Conservation (phyloP, 495 filamentous ascomycete species). For the Neurospora sp. region DNA sequence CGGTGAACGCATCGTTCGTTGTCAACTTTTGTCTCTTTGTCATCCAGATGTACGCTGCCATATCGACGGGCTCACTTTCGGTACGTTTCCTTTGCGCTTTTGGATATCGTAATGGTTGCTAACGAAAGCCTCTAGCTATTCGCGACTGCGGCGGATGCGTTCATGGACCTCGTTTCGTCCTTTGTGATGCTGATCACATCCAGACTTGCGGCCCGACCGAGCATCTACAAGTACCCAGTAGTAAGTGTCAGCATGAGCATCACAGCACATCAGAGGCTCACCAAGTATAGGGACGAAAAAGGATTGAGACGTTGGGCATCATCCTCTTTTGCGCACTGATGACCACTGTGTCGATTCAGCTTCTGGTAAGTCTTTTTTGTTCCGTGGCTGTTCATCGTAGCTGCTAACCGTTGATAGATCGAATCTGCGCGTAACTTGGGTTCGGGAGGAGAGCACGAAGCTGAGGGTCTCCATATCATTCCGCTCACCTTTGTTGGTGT, state of each 20-base stretch:
- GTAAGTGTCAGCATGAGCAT: slow-evolving; percentile 16
- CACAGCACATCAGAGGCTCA: slow-evolving; percentile 8
- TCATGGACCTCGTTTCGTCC: slow-evolving; percentile 51
- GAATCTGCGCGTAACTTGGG: slow-evolving; percentile 40
- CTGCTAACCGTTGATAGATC: slow-evolving; percentile 18
- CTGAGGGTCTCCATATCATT: slow-evolving; percentile 35
- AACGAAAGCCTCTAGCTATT: slow-evolving; percentile 30
- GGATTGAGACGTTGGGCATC: slow-evolving; percentile 47
- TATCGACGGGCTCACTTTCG: slow-evolving; percentile 45
- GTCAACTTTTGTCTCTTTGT: slow-evolving; percentile 47
- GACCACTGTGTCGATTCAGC: slow-evolving; percentile 46
- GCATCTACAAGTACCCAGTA: slow-evolving; percentile 48
- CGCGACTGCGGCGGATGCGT: slow-evolving; percentile 48
- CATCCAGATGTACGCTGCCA: slow-evolving; percentile 49
- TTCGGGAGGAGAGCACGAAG: slow-evolving; percentile 23
- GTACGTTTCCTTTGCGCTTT: slow-evolving; percentile 17
- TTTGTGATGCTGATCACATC: slow-evolving; percentile 47
- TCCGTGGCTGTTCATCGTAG: neutral
- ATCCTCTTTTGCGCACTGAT: slow-evolving; percentile 51
- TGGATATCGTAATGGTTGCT: neutral
- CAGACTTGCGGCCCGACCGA: slow-evolving; percentile 39
- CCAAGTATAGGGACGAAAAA: slow-evolving; percentile 34
- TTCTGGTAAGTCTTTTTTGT: slow-evolving; percentile 29
- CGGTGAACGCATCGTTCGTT: slow-evolving; percentile 42
- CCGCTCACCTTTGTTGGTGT: slow-evolving; percentile 42